Conservation (phyloP, 1,284 basidiomycete species). For the Vanrija sp. region DNA sequence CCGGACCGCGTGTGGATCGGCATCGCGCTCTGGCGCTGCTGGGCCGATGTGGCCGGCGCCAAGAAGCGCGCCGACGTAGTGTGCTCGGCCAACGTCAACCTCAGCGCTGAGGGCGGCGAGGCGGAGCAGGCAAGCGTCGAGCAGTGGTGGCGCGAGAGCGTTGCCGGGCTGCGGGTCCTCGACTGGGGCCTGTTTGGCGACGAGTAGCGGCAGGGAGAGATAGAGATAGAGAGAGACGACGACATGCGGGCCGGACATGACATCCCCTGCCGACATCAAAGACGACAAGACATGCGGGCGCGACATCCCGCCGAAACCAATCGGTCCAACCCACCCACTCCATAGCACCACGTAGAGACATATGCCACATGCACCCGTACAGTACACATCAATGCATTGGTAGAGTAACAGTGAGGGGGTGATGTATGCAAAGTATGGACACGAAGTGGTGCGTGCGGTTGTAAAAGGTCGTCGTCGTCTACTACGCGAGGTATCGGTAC, state of each 20-base stretch:
- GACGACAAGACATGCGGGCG: not conserved
- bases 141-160: slow-evolving; percentile 59
- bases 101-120: slow-evolving; percentile 57
- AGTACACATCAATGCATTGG: slow-evolving; percentile 1
- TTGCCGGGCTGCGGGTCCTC: slow-evolving; percentile 62
- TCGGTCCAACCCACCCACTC: not conserved
- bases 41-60: slow-evolving; percentile 16
- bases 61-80: slow-evolving; percentile 71
- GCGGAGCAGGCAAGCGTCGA: slow-evolving; percentile 62
- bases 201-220: slow-evolving; percentile 15
- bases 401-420: slow-evolving; percentile 1
- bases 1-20: slow-evolving; percentile 69
- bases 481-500: slow-evolving; percentile 45
- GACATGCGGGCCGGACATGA: no score
- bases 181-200: slow-evolving; percentile 68
- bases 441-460: not conserved
- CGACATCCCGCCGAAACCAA: not conserved
- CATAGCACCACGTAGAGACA: not conserved
- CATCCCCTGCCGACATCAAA: no score
- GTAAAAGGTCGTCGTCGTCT: not conserved
- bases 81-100: slow-evolving; percentile 67
- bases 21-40: slow-evolving; percentile 68
- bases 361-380: no score
- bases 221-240: not conserved
- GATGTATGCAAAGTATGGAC: not conserved